Conservation (phyloP, 1,284 basidiomycete species). For the Marasmius sp. region DNA sequence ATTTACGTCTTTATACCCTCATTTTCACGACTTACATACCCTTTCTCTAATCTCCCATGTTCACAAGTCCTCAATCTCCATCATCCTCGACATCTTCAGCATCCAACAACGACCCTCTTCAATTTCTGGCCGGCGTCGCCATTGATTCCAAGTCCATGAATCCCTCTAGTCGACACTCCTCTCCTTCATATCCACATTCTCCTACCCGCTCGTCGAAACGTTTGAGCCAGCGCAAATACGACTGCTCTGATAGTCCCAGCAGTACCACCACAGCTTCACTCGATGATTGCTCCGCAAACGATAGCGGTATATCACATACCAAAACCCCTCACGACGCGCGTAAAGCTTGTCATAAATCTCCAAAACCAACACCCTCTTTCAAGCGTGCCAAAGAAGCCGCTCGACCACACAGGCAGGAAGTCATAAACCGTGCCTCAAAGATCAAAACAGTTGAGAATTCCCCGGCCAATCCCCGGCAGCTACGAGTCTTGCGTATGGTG, state of each 20-base stretch:
- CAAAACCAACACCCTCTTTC: constrained; percentile 10
- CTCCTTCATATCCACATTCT: constrained; percentile 7
- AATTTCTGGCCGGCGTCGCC: constrained; percentile 39
- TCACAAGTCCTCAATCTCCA: constrained; percentile 22
- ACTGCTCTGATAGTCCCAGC: constrained; percentile 1
- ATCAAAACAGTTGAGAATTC: constrained; percentile 57
- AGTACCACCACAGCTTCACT: neutral
- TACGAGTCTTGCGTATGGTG: constrained; percentile 54
- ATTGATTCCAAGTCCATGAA: constrained; percentile 24
- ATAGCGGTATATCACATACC: neutral
- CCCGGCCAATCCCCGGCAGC: constrained; percentile 52
- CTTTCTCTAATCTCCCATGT: neutral
- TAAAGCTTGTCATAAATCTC: constrained; percentile 12
- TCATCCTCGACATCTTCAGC: constrained; percentile 19
- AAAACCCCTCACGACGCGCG: neutral
- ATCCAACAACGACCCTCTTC: constrained; percentile 29
- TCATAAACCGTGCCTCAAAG: constrained; percentile 40
- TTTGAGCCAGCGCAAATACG: constrained; percentile 3
- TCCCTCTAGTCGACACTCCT: constrained; percentile 5
- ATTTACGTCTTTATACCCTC: constrained; percentile 18
- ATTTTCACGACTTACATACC: constrained; percentile 13
- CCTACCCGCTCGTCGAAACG: constrained; percentile 12
- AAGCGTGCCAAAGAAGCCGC: constrained; percentile 11
- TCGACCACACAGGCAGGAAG: constrained; percentile 11
- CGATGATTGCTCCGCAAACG: constrained; percentile 5